Evolutionary conservation across 2,329 filamentous ascomycete genomes (phyloP).

Genomic region (Bretziella fagacearum): DNA sequence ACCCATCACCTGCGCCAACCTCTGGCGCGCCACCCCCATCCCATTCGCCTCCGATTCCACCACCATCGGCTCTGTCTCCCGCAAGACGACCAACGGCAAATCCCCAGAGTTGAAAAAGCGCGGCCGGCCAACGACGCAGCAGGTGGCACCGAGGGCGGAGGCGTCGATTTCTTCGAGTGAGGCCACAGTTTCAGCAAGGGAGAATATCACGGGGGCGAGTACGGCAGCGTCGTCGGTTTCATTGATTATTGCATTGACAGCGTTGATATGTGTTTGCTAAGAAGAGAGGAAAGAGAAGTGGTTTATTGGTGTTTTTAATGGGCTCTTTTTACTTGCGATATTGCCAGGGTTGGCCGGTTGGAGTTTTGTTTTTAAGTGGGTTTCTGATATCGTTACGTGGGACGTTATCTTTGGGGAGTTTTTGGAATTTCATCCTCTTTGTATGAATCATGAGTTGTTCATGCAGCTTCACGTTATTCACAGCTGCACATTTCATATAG

Average conservation of each 20-base stretch:
- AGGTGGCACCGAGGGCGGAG: too few species aligned
- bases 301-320: not conserved
- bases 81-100: too few species aligned
- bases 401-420: not conserved
- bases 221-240: constrained; percentile 13
- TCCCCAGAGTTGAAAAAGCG: not conserved
- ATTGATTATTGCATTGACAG: constrained; percentile 13
- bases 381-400: too few species aligned
- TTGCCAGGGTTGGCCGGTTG: too few species aligned
- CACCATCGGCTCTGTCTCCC: not conserved
- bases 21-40: not conserved
- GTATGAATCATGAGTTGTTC: not conserved
- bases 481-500: too few species aligned
- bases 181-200: not conserved
- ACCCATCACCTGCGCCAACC: not conserved
- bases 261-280: constrained; percentile 14
- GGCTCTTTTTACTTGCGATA: constrained; percentile 1
- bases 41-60: not conserved
- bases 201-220: constrained; percentile 6
- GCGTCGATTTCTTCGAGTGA: not conserved
- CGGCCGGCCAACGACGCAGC: not conserved
- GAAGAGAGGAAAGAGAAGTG: too few species aligned
- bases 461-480: too few species aligned
- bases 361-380: too few species aligned
- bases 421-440: not conserved